Conservation (phyloP, 352 stramenopile species). For the Pythium folliculosum region DNA sequence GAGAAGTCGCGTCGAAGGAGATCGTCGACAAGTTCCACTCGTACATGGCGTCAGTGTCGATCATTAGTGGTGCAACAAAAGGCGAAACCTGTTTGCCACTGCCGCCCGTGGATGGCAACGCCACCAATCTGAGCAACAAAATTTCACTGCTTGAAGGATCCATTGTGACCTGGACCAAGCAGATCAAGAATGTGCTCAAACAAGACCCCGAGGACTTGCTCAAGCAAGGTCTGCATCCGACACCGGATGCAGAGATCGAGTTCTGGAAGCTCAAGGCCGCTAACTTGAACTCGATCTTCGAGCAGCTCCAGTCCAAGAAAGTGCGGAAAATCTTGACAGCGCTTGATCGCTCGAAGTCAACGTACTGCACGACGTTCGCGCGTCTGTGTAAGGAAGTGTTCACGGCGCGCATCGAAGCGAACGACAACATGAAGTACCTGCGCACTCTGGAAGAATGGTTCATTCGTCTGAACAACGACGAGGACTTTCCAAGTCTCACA, state of each 20-base stretch:
- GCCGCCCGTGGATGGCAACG: constrained; percentile 88
- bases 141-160: constrained; percentile 97
- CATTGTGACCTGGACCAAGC: constrained; percentile 99
- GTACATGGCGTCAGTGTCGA: constrained; percentile 95
- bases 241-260: constrained; percentile 95
- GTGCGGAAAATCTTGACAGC: constrained; percentile 95
- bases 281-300: constrained; percentile 95
- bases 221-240: constrained; percentile 96
- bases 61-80: constrained; percentile 96
- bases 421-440: constrained; percentile 98
- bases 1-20: constrained; percentile 95
- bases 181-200: constrained; percentile 99
- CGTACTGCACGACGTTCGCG: constrained; percentile 96
- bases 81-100: constrained; percentile 97
- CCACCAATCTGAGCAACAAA: constrained; percentile 85
- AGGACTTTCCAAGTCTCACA: constrained; percentile 92
- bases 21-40: constrained; percentile 97
- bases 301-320: constrained; percentile 92
- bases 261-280: constrained; percentile 98
- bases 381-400: constrained; percentile 98
- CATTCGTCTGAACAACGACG: constrained; percentile 93
- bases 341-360: constrained; percentile 95
- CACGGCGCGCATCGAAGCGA: constrained; percentile 94
- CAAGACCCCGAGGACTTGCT: constrained; percentile 96
- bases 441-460: constrained; percentile 97